Evolutionary conservation across 306 rosid species (phyloP).

Genomic region (Dalbergia cultrata): DNA sequence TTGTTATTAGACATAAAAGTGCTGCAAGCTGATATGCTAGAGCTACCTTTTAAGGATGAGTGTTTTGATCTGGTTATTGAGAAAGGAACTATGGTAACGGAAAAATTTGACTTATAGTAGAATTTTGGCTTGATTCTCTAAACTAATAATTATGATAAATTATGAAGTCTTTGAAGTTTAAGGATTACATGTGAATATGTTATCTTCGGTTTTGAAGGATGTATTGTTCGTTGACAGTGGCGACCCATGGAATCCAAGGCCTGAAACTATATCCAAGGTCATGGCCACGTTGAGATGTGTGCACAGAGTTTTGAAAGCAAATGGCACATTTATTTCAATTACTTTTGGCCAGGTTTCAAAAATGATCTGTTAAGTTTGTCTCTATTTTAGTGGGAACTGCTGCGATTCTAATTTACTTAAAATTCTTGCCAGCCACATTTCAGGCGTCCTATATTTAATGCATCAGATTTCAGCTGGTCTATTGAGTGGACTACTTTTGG

Average conservation of each 20-base stretch:
- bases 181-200: conserved; percentile 33
- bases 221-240: conserved; percentile 95
- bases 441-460: conserved; percentile 82
- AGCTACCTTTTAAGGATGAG: conserved; percentile 82
- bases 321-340: conserved; percentile 85
- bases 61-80: conserved; percentile 90
- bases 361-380: conserved; percentile 34
- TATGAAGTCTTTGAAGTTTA: neutral
- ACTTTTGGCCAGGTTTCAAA: conserved; percentile 90
- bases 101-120: conserved; percentile 31
- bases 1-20: conserved; percentile 79
- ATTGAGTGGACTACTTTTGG: conserved; percentile 89
- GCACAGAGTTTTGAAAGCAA: conserved; percentile 82
- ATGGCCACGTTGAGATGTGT: conserved; percentile 82
- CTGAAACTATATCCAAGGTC: conserved; percentile 75
- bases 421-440: conserved; percentile 82
- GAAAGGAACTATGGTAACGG: conserved; percentile 99
- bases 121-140: conserved; percentile 37
- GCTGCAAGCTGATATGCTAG: conserved; percentile 95
- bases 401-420: conserved; percentile 45
- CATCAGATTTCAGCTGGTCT: conserved; percentile 89
- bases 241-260: conserved; percentile 92
- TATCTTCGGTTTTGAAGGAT: conserved; percentile 70
- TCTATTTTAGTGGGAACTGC: conserved; percentile 26
- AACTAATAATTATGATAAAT: conserved; percentile 25